Percentiles rank a stretch among this genome's conserved stretches.
These are phyloP conservation scores for Inosperma sp. DNA, from an alignment of 768 basidiomycete species.

Conservation along the genomic window DNA sequence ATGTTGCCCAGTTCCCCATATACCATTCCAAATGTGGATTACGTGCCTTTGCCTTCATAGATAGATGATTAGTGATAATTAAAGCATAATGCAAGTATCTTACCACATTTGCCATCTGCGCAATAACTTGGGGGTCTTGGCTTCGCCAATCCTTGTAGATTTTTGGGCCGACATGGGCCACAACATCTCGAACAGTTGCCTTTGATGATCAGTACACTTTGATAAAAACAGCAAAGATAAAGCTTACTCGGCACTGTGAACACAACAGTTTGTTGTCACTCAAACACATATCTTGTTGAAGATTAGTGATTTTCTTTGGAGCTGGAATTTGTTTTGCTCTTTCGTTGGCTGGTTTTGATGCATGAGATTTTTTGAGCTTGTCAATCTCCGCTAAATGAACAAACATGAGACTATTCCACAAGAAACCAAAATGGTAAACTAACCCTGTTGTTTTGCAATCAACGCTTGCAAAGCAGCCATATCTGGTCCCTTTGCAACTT, in stretches of 20 bases:
- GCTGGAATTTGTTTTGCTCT: neutral
- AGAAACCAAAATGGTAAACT: neutral
- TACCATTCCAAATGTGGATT: neutral
- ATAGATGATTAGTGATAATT: neutral
- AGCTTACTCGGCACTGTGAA: neutral
- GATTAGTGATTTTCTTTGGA: neutral
- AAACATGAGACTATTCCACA: neutral
- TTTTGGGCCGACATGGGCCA: neutral
- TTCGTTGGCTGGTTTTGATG: neutral
- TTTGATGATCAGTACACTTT: neutral
- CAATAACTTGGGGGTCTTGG: neutral
- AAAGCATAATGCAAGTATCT: neutral
- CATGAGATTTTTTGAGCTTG: neutral
- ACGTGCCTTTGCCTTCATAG: neutral
- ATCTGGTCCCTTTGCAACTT: neutral
- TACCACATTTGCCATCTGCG: neutral
- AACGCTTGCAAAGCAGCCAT: neutral
- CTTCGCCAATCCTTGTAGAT: neutral
- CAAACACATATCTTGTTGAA: neutral
- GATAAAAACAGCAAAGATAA: neutral
- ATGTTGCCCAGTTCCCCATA: neutral
- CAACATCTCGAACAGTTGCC: neutral
- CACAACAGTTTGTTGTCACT: neutral
- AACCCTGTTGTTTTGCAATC: neutral
- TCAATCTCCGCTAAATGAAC: conserved; percentile 1